Conservation (phyloP, 768 basidiomycete species). For the Roridomyces roridus region DNA sequence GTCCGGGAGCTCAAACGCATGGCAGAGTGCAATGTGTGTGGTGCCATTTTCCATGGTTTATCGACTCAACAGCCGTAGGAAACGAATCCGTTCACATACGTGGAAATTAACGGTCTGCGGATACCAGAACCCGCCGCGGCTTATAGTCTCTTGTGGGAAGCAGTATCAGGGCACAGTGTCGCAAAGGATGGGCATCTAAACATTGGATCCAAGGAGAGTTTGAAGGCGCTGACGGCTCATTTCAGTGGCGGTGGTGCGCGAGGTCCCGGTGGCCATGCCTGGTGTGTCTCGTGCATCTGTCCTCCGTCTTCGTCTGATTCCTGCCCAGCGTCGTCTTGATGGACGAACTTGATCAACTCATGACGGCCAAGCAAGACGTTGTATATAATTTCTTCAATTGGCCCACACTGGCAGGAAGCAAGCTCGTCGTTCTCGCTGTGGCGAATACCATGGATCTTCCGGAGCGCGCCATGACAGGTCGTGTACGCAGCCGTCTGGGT, state of each 20-base stretch:
- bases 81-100: constrained; percentile 92
- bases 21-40: constrained; percentile 77
- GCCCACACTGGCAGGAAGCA: constrained; percentile 89
- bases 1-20: constrained; percentile 89
- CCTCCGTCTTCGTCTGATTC: background rate
- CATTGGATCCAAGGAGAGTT: constrained; percentile 79
- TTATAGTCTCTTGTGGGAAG: constrained; percentile 92
- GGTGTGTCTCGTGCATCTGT: constrained; percentile 49
- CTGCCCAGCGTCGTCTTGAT: constrained; percentile 89
- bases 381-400: constrained; percentile 99
- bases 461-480: constrained; percentile 89
- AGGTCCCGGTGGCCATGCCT: constrained; percentile 87
- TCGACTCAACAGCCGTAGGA: constrained; percentile 58
- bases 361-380: constrained; percentile 96
- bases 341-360: constrained; percentile 97
- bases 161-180: constrained; percentile 81
- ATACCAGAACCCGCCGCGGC: constrained; percentile 94
- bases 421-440: constrained; percentile 93
- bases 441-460: constrained; percentile 99
- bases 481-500: constrained; percentile 93
- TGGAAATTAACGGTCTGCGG: constrained; percentile 96
- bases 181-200: constrained; percentile 66
- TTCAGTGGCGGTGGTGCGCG: constrained; percentile 69
- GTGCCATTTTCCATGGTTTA: background rate
- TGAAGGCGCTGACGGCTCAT: constrained; percentile 77